A percentile compares a stretch with the other conserved stretches of the same genome.
These are phyloP conservation scores for Arctostaphylos glauca DNA, from an alignment of 148 eudicot species.

Conservation along the genomic window DNA sequence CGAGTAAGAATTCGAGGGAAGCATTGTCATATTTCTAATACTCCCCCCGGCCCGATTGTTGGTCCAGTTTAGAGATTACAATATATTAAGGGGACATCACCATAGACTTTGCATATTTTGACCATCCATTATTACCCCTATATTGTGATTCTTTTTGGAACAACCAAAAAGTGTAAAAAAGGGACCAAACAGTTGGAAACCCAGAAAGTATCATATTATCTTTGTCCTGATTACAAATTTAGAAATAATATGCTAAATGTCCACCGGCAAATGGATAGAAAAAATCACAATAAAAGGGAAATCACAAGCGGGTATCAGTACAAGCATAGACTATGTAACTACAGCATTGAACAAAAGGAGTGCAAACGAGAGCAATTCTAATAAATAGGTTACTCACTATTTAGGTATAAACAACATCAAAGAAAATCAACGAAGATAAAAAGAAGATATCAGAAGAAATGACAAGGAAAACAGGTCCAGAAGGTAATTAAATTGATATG, in stretches of 20 bases:
- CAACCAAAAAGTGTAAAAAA: too few species aligned
- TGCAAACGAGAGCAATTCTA: neutral
- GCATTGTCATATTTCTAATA: too few species aligned
- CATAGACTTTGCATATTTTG: too few species aligned
- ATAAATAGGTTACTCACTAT: neutral
- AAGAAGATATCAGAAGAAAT: neutral
- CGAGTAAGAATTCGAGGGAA: neutral
- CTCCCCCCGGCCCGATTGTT: too few species aligned
- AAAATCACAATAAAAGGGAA: neutral
- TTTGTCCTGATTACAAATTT: neutral
- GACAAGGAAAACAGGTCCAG: neutral
- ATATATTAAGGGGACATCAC: too few species aligned
- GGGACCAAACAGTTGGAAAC: too few species aligned
- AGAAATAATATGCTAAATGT: neutral
- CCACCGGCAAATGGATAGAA: neutral
- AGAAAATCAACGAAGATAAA: neutral
- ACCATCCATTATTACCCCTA: too few species aligned
- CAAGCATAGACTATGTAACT: neutral
- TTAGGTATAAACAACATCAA: neutral
- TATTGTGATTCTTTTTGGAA: too few species aligned
- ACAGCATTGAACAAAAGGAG: neutral
- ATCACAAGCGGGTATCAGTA: neutral
- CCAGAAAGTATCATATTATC: neutral
- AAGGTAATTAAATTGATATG: neutral
- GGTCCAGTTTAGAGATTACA: too few species aligned